A percentile compares a stretch with the other conserved stretches of the same genome.
These are phyloP conservation scores for Dendrostoma leiphaemia DNA, from an alignment of 2,329 filamentous ascomycete genomes.

Conservation along the genomic window DNA sequence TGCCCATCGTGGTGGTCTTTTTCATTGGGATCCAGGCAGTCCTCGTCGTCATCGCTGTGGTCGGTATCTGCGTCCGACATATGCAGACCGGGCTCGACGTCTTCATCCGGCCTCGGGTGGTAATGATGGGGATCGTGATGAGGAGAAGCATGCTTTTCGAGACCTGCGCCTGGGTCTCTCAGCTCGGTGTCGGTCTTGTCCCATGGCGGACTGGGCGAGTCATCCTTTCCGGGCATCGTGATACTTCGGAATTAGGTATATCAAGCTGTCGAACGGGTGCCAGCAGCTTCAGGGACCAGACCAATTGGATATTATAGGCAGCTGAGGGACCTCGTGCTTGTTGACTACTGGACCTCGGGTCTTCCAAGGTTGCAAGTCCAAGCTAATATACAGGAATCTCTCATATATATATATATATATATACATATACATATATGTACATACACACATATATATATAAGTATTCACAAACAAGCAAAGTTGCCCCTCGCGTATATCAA, in stretches of 20 bases:
- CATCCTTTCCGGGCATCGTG: neutral
- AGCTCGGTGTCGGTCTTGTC: neutral
- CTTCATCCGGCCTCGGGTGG: conserved; percentile 9
- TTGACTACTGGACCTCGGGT: no score
- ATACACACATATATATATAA: no score
- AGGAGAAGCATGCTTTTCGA: neutral
- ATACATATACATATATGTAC: neutral
- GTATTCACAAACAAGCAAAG: no score
- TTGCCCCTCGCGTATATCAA: no score
- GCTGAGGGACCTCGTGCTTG: no score
- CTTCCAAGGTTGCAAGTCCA: no score
- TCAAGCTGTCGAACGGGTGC: no score
- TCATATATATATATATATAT: neutral
- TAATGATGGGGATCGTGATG: conserved; percentile 5
- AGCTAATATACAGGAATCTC: neutral
- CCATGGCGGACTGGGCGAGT: neutral
- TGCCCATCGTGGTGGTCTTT: conserved; percentile 27
- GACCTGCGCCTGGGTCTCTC: neutral
- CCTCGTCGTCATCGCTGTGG: conserved; percentile 1
- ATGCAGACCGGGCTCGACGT: conserved; percentile 5
- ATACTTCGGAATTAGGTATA: no score
- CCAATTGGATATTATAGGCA: neutral
- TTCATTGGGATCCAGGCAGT: conserved; percentile 12
- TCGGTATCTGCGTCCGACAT: conserved; percentile 13
- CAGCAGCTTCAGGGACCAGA: neutral